Evolutionary conservation across 2,329 filamentous ascomycete species (phyloP).

Genomic region (Amphichorda felina): DNA sequence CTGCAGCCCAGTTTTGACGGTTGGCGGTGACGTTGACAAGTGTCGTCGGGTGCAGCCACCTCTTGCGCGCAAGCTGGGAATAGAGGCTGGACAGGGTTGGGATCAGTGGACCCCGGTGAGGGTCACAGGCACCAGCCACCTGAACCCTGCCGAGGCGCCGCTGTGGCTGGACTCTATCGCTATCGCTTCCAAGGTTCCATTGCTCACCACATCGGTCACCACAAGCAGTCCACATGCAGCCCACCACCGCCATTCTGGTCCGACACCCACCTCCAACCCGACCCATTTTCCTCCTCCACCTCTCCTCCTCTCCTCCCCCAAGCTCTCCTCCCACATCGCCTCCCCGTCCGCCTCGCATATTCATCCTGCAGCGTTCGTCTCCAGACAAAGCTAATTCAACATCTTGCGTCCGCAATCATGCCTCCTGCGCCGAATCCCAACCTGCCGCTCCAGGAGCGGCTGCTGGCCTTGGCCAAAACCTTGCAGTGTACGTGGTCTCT

Average conservation of each 20-base stretch:
- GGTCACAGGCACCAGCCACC: no score
- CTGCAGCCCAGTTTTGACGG: no score
- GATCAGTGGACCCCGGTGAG: no score
- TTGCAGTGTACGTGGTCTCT: constrained; percentile 65
- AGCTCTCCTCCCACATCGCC: neutral
- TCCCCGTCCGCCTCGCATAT: neutral
- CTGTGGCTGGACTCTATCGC: no score
- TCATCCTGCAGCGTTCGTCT: neutral
- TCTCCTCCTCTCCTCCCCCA: neutral
- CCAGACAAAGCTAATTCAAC: neutral
- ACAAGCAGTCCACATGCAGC: no score
- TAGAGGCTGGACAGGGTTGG: no score
- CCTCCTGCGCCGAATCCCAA: constrained; percentile 56
- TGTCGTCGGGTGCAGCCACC: no score
- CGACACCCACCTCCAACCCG: neutral
- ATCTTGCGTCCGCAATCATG: constrained; percentile 23
- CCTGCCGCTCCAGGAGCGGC: constrained; percentile 60
- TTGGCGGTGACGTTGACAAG: no score
- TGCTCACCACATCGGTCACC: no score
- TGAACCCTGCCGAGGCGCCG: no score
- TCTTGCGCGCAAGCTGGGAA: no score
- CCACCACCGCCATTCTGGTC: neutral
- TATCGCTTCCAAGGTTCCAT: no score
- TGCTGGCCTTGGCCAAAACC: constrained; percentile 72
- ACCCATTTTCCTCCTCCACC: neutral